A percentile compares a stretch with the other conserved stretches of the same genome.
Conservation (phyloP, 768 basidiomycete species). For the Lactifluus echinatus region DNA sequence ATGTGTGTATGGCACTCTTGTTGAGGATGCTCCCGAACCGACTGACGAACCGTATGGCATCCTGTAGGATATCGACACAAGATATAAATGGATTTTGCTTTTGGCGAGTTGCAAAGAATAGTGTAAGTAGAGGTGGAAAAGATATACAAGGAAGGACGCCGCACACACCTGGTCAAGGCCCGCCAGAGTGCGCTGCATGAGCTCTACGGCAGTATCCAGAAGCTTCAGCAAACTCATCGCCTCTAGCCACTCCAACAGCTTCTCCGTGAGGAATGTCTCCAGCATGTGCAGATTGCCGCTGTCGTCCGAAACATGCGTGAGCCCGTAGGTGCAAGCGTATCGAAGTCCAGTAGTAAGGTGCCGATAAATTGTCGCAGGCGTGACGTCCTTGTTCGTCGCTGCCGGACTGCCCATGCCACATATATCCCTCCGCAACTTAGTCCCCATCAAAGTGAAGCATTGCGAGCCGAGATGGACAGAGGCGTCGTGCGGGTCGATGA, state of each 20-base stretch:
- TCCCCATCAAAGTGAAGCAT: slow-evolving; percentile 11
- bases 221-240: slow-evolving; percentile 5
- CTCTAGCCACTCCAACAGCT: slow-evolving; percentile 14
- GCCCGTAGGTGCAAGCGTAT: slow-evolving; percentile 4
- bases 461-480: slow-evolving; percentile 3
- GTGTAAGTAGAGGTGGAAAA: not conserved
- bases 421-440: slow-evolving; percentile 7
- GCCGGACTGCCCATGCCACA: not conserved
- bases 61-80: slow-evolving; percentile 7
- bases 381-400: not conserved
- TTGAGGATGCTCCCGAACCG: slow-evolving; percentile 9
- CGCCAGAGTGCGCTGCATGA: not conserved
- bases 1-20: slow-evolving; percentile 10
- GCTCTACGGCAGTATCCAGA: slow-evolving; percentile 7
- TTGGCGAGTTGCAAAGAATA: not conserved
- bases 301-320: slow-evolving; percentile 1
- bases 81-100: not conserved
- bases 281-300: slow-evolving; percentile 1
- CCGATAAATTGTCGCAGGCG: not conserved
- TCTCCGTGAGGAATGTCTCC: slow-evolving; percentile 9
- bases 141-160: not conserved
- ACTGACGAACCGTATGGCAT: slow-evolving; percentile 7
- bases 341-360: not conserved
- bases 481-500: not conserved
- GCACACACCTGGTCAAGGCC: slow-evolving; percentile 3